Evolutionary conservation across 2,329 filamentous ascomycete species (phyloP).

Genomic region (Penicillium sp.): DNA sequence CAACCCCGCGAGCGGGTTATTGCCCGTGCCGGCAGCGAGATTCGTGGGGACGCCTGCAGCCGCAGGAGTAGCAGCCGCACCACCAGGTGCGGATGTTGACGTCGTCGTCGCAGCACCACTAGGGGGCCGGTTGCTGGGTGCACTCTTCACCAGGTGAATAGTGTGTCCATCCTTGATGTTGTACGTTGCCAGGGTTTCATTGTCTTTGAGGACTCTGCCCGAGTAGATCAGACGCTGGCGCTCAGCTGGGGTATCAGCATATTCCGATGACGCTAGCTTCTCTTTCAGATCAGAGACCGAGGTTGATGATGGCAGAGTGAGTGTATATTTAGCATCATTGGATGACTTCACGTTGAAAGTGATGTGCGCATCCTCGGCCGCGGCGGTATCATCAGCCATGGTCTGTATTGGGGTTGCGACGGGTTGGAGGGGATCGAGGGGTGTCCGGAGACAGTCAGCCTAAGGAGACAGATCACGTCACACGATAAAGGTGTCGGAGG

Average conservation of each 20-base stretch:
- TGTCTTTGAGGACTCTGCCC: conserved; percentile 90
- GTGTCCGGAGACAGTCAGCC: too few species aligned
- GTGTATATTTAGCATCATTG: conserved; percentile 69
- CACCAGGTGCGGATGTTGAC: too few species aligned
- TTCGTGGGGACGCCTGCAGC: conserved; percentile 41
- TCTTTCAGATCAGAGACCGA: conserved; percentile 78
- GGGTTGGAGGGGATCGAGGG: too few species aligned
- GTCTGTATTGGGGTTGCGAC: conserved; percentile 18
- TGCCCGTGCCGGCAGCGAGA: conserved; percentile 51
- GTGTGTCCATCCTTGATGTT: conserved; percentile 96
- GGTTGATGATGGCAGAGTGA: conserved; percentile 70
- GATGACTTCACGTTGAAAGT: conserved; percentile 96
- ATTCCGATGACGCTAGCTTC: conserved; percentile 75
- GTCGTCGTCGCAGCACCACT: too few species aligned
- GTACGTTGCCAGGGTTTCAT: conserved; percentile 71
- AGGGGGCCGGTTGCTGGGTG: conserved; percentile 69
- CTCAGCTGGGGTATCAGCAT: conserved; percentile 76
- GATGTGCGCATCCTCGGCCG: conserved; percentile 62
- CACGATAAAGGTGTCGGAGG: too few species aligned
- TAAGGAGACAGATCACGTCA: too few species aligned
- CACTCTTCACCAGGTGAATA: conserved; percentile 91
- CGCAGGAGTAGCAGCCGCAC: conserved; percentile 30
- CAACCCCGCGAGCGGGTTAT: conserved; percentile 82
- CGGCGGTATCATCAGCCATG: conserved; percentile 36
- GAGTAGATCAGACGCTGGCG: conserved; percentile 95